Base-by-base conservation (phyloP, 2,329 filamentous ascomycete species). In the Beauveria sp. region DNA sequence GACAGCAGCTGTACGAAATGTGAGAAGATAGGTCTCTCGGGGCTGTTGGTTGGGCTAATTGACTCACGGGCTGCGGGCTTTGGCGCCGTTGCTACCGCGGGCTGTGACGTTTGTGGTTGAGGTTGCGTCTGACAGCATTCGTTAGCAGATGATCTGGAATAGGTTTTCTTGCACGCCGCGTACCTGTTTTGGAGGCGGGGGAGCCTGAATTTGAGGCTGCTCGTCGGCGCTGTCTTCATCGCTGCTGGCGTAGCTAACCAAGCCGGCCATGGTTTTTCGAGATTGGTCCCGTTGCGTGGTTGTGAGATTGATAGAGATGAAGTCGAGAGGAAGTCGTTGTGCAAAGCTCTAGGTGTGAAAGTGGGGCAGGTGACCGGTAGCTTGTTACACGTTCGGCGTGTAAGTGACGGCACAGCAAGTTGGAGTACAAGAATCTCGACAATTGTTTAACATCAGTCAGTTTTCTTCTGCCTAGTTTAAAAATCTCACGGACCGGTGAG, bases 221-320 rank as follows among this genome's bases (percentile, higher is more conserved):
- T 62, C 62, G 3, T 46, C 65, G 2, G 76, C 77, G 3, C 78
- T 76, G 6, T 81, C 80, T 1, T 82, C 80, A 49, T 81, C 79
- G 61, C 80, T 83, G 66, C 80, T 83, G 16, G 74, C 79, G 64
- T 83, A 83, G 40, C 68, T 74, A 8, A 83, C 80, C 14, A 83
- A 74, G 1, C 74, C 79, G 50, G 74, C 74, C 77, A 80, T 51
- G 7, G 6, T 49, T 49, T 43, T 76, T 22, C 31, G 38, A 45
- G 34, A 38, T 1, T 38, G 1, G 34, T 40, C 31, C 10, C 14
- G 46, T 20, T 24, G 38, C n/a, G 46, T 22, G 22, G 57, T n/a
- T 24, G 42, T 53, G 40, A 43, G 57, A 45, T 45, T 28, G 16
- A 38, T 8, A 10, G 56, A 31, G 26, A 28, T 14, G 40, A 14